These are phyloP conservation scores for Chrysoporthe deuterocubensis DNA, from an alignment of 2,329 filamentous ascomycete species.

Conservation along the genomic window DNA sequence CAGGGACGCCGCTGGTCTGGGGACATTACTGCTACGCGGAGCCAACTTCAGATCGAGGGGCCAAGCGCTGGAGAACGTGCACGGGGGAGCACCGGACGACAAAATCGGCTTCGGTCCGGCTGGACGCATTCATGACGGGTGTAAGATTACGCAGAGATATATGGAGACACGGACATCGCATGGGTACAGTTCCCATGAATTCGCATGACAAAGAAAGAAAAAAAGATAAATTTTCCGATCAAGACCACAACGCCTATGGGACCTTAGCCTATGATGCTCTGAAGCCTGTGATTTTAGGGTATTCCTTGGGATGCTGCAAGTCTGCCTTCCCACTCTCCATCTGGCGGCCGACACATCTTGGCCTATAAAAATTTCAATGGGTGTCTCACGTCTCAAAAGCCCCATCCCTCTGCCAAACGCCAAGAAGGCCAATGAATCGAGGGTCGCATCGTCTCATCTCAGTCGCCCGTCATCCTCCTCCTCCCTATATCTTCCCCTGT, in stretches of 20 bases:
- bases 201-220: not conserved
- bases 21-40: not conserved
- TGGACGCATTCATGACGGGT: not conserved
- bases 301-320: not conserved
- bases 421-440: not conserved
- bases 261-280: not conserved
- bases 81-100: not conserved
- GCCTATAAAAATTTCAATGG: not conserved
- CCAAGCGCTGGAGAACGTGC: not conserved
- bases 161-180: not conserved
- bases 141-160: not conserved
- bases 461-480: conserved; percentile 64
- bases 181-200: not conserved
- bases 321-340: not conserved
- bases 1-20: not conserved
- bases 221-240: not conserved
- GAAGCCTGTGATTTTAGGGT: not conserved
- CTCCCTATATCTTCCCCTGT: conserved; percentile 44
- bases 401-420: not conserved
- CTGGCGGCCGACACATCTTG: not conserved
- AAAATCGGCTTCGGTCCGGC: no score
- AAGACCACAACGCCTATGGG: not conserved
- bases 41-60: not conserved
- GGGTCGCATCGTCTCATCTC: conserved; percentile 31
- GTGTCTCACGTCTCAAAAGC: not conserved